Conservation (phyloP, 306 rosid species). For the Cyamopsis tetragonoloba region DNA sequence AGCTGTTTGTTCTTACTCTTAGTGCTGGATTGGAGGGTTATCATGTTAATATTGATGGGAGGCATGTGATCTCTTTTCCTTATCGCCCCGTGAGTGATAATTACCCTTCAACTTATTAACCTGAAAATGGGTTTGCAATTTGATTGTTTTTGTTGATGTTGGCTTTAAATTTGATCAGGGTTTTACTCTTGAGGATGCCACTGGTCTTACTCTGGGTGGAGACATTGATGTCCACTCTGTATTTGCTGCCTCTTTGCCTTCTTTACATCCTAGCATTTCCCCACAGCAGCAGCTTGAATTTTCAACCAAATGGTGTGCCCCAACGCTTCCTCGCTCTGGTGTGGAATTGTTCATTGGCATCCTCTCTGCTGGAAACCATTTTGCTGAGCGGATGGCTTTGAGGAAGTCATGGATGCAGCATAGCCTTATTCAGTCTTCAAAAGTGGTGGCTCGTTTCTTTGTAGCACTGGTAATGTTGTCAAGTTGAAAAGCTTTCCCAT, state of each 20-base stretch:
- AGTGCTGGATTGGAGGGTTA: conserved; percentile 97
- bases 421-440: conserved; percentile 62
- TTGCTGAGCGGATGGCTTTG: conserved; percentile 90
- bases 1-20: conserved; percentile 82
- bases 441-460: conserved; percentile 83
- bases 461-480: conserved; percentile 74
- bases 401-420: conserved; percentile 98
- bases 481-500: conserved; percentile 4
- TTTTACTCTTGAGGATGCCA: conserved; percentile 94
- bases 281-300: conserved; percentile 76
- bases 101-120: conserved; percentile 12
- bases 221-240: conserved; percentile 72
- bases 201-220: conserved; percentile 70
- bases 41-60: conserved; percentile 88
- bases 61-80: conserved; percentile 85
- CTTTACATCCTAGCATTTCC: conserved; percentile 76
- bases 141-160: conserved; percentile 17
- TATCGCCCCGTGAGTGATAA: conserved; percentile 79
- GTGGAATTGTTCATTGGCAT: conserved; percentile 78
- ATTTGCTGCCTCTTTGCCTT: conserved; percentile 82
- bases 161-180: conserved; percentile 50
- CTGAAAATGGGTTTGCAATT: conserved; percentile 1
- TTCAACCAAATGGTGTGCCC: conserved; percentile 72
- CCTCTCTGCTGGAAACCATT: conserved; percentile 98
- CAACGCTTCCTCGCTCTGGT: conserved; percentile 43